Evolutionary conservation across 495 filamentous ascomycete genomes (phyloP), one percentile per base, ranked within the genome.

Genomic region (Delitschia confertaspora): DNA sequence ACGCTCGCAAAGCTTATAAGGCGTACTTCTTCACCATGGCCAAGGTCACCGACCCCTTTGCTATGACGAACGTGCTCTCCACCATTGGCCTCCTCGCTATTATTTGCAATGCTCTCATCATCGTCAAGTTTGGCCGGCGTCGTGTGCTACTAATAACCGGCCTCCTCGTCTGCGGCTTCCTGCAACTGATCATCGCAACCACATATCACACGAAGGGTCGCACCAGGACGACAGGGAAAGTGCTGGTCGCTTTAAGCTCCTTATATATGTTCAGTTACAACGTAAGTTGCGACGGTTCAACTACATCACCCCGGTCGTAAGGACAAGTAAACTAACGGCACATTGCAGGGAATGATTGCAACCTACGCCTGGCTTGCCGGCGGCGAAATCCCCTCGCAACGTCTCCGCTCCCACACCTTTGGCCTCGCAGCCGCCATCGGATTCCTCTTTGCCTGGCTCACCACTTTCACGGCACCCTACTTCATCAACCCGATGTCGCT

Each of bases 21-120:
- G 76, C 76, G 1, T 80, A 79, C 59, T 80, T 79, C 66, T 75
- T 80, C 59, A 67, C 70, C 48, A 80, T 80, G 72, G 73, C 75
- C 22, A 65, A 71, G 24, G 69, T 79, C 3, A 65, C 69, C 10
- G 64, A 73, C 42, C 68, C 77, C 6, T 81, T 81, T 55, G 70
- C 66, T 46, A 79, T 77, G 60, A 64, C 68, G 33, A 74, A 74
- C 49, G 69, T 78, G 20, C 63, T 79, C 30, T 69, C 63, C 42
- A 66, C 65, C 17, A 64, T 76, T 20, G 74, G 75, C 6, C 69
- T 76, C 16, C 53, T 75, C 11, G 72, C 72, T 42, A 71, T 79
- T 50, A 45, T 78, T 30, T 59, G 74, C 49, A 79, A 78, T 54
- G 65, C 64, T 21, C 42, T 66, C 27, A 59, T 78, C 33, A 68